Conservation (phyloP, 768 basidiomycete species). For the Pleurotus sapidus region DNA sequence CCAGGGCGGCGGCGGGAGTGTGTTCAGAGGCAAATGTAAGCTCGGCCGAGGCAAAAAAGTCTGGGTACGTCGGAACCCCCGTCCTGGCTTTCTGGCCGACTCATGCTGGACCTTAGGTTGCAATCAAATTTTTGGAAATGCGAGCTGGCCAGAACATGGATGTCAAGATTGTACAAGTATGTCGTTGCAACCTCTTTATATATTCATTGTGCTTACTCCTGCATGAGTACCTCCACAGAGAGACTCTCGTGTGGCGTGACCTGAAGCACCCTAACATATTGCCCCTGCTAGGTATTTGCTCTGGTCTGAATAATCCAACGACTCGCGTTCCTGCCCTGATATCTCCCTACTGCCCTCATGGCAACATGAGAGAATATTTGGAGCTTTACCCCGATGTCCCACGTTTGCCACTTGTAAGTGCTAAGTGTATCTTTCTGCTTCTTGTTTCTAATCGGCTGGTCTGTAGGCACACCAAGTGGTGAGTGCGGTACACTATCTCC, state of each 20-base stretch:
- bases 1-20: not conserved
- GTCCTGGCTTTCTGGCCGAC: not conserved
- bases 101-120: not conserved
- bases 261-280: conserved; percentile 10
- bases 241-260: conserved; percentile 3
- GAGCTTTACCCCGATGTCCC: conserved; percentile 1
- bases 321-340: conserved; percentile 11
- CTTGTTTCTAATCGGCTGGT: too few species aligned
- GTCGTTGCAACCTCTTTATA: not conserved
- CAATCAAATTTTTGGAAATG: not conserved
- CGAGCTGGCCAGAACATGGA: not conserved
- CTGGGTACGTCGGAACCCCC: not conserved
- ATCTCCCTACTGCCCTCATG: conserved; percentile 11
- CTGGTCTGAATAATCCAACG: not conserved
- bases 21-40: not conserved
- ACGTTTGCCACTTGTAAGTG: conserved; percentile 10
- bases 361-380: conserved; percentile 7
- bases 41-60: not conserved
- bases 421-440: not conserved
- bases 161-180: not conserved
- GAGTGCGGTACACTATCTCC: conserved; percentile 16
- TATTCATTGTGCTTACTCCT: not conserved
- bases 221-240: conserved; percentile 7
- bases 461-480: conserved; percentile 13
- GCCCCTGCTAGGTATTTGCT: conserved; percentile 2